These are phyloP conservation scores for Kalmanozyma brasiliensis DNA, from an alignment of 1,284 basidiomycete species.

Conservation along the genomic window DNA sequence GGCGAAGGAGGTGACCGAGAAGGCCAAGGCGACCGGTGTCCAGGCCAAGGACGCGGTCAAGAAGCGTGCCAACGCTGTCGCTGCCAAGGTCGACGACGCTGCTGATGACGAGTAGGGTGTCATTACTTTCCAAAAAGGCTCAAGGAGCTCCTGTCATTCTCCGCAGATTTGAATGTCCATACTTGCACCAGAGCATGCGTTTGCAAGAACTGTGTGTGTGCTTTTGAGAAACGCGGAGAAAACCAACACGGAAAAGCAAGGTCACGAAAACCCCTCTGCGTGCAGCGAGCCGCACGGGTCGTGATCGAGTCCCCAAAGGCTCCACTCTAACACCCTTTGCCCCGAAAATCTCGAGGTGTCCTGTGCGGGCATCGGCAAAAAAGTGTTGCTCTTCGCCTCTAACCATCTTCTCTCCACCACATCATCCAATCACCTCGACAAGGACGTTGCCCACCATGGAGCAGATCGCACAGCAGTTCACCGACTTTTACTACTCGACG, in stretches of 20 bases:
- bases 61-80: conserved; percentile 51
- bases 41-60: conserved; percentile 51
- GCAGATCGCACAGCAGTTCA: conserved; percentile 65
- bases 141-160: no score
- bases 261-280: no score
- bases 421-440: conserved; percentile 1
- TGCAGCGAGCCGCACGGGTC: no score
- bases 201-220: no score
- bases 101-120: conserved; percentile 39
- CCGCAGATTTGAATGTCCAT: no score
- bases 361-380: background rate
- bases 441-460: conserved; percentile 51
- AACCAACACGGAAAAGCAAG: no score
- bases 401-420: background rate
- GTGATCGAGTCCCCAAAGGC: no score
- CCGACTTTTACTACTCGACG: conserved; percentile 69
- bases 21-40: conserved; percentile 54
- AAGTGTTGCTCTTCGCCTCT: conserved; percentile 9
- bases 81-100: conserved; percentile 51
- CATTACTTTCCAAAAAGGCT: no score
- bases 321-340: no score
- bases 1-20: conserved; percentile 40
- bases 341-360: background rate
- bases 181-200: no score
- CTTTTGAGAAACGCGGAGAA: no score